Conservation (phyloP, 371 early-diverging fungal genomes). For the Parasitella parasitica region DNA sequence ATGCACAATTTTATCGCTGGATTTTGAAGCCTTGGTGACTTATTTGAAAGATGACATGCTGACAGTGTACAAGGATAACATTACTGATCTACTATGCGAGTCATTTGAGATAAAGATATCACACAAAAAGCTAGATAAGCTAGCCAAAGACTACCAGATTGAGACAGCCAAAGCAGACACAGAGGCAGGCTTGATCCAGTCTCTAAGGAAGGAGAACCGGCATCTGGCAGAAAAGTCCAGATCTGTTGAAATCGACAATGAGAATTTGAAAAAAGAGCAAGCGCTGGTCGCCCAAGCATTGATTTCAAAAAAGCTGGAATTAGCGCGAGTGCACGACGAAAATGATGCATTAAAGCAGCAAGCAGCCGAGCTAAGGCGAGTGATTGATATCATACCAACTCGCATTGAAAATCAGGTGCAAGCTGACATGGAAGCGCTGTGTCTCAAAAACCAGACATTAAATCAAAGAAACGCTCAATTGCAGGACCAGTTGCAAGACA, state of each 20-base stretch:
- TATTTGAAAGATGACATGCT: constrained; percentile 84
- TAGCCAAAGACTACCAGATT: constrained; percentile 71
- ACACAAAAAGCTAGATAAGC: constrained; percentile 60
- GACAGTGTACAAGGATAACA: constrained; percentile 62
- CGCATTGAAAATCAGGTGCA: constrained; percentile 68
- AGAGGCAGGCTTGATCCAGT: constrained; percentile 64
- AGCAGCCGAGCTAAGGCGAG: constrained; percentile 46
- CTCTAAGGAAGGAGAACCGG: constrained; percentile 68
- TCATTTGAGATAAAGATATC: constrained; percentile 73
- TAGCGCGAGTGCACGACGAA: constrained; percentile 52
- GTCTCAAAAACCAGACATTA: constrained; percentile 74
- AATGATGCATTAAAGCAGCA: constrained; percentile 65
- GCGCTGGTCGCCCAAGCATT: constrained; percentile 58
- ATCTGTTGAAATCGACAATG: constrained; percentile 55
- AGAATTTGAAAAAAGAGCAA: constrained; percentile 71
- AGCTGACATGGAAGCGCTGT: constrained; percentile 77
- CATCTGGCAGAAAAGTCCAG: constrained; percentile 58
- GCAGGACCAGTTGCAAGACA: constrained; percentile 68
- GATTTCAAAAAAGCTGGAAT: constrained; percentile 53
- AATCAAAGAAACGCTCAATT: constrained; percentile 69
- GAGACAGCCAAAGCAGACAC: constrained; percentile 62
- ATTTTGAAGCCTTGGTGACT: constrained; percentile 80
- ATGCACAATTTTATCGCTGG: constrained; percentile 70
- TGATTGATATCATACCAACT: constrained; percentile 52
- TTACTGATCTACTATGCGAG: constrained; percentile 69